These are phyloP conservation scores for Coemansia sp. DNA, from an alignment of 371 early-diverging fungal species.

Conservation along the genomic window DNA sequence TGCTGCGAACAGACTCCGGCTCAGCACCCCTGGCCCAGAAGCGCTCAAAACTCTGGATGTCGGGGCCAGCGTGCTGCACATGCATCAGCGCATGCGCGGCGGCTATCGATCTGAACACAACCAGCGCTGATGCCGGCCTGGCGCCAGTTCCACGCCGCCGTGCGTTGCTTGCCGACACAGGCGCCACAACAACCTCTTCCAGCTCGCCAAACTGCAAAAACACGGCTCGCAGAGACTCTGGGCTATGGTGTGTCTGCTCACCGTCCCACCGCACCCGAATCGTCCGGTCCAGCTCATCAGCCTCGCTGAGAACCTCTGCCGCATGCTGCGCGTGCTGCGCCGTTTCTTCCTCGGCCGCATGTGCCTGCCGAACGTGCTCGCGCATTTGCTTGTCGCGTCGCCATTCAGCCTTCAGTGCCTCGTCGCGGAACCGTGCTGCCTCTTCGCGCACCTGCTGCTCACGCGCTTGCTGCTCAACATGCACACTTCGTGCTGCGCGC, in stretches of 20 bases:
- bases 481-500: conserved; percentile 17
- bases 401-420: conserved; percentile 31
- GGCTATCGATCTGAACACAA: conserved; percentile 38
- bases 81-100: conserved; percentile 42
- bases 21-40: conserved; percentile 35
- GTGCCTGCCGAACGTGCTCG: conserved; percentile 26
- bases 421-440: conserved; percentile 41
- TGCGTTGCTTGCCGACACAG: conserved; percentile 10
- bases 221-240: conserved; percentile 11
- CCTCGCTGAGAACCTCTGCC: conserved; percentile 13
- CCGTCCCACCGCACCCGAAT: conserved; percentile 36
- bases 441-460: conserved; percentile 28
- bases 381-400: conserved; percentile 33
- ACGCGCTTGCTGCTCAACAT: conserved; percentile 2
- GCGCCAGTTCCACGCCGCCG: background rate
- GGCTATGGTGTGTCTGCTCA: background rate
- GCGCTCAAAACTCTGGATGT: conserved; percentile 14
- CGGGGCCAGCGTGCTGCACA: conserved; percentile 1
- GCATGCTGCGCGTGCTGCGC: conserved; percentile 7
- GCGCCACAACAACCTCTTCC: conserved; percentile 45
- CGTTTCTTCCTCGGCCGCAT: conserved; percentile 10
- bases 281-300: conserved; percentile 44
- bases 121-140: conserved; percentile 22
- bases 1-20: conserved; percentile 23
- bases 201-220: conserved; percentile 36